Evolutionary conservation across 2,329 filamentous ascomycete species (phyloP).

Genomic region (Septoria linicola): DNA sequence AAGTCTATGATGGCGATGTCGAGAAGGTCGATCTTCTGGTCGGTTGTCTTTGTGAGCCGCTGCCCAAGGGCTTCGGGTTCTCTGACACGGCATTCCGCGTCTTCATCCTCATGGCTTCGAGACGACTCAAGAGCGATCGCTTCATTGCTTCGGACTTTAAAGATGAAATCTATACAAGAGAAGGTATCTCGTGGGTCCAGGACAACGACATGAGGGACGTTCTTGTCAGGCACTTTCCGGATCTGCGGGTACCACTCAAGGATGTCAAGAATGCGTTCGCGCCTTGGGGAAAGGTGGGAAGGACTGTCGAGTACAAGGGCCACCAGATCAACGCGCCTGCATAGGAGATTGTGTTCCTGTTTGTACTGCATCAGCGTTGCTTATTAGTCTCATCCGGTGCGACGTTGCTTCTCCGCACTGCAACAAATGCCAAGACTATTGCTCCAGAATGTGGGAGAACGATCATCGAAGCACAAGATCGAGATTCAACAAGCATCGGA

Average conservation of each 20-base stretch:
- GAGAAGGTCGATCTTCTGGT: slow-evolving; percentile 47
- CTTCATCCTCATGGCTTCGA: slow-evolving; percentile 49
- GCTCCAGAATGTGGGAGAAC: no score
- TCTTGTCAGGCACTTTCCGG: slow-evolving; percentile 46
- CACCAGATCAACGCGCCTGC: not conserved
- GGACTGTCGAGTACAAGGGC: slow-evolving; percentile 1
- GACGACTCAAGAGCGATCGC: slow-evolving; percentile 47
- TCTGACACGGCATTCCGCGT: slow-evolving; percentile 51
- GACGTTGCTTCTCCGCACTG: no score
- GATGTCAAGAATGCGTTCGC: slow-evolving; percentile 40
- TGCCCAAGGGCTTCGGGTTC: slow-evolving; percentile 50
- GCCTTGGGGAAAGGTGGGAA: slow-evolving; percentile 31
- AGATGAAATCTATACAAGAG: slow-evolving; percentile 42
- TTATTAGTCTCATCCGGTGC: no score
- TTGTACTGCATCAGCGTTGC: no score
- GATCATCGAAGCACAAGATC: no score
- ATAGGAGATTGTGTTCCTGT: no score
- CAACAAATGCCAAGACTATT: no score
- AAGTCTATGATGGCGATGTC: slow-evolving; percentile 45
- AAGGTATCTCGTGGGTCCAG: slow-evolving; percentile 48
- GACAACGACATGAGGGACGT: slow-evolving; percentile 46
- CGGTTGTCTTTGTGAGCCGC: slow-evolving; percentile 45
- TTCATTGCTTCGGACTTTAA: slow-evolving; percentile 48
- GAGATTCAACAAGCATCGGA: no score
- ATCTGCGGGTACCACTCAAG: slow-evolving; percentile 36